Evolutionary conservation across 371 early-diverging fungal species (phyloP), one percentile per base, ranked within the genome.

Genomic region (Lichtheimia hyalospora): DNA sequence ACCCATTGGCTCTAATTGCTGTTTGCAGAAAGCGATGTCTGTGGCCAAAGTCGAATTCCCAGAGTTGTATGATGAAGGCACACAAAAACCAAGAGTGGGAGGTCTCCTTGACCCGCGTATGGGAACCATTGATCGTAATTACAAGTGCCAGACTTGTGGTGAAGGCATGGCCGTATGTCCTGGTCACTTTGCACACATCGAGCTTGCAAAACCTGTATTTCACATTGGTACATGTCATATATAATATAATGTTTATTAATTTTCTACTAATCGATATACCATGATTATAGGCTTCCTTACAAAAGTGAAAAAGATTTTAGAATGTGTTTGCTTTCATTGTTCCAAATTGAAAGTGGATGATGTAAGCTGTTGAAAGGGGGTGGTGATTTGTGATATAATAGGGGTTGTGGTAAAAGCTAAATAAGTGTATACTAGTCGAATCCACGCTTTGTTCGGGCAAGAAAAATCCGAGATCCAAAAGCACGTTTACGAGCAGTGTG

Each of bases 151-250:
- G 68, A 99, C 99, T 7, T 99, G 99, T 78, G 92, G 90, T 50
- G 95, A 95, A 71, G 90, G 91, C 65, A 96, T 95, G 93, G 90
- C 91, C 27, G 94, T 95, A 64, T 99, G 99, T 73, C 93, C 94
- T 18, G 99, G 99, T 34, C 99, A 99, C 75, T 99, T 99, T 89
- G 99, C 97, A 12, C 97, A 99, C 69, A 97, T 99, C 67, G 97
- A 99, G 70, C 87, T 99, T 7, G 94, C 94, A n/a, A 94, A 92
- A 73, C 99, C 99, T 12, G 97, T 99, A 21, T 98, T 89, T 79
- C 99, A 99, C 77, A 84, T 93, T 63, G 89, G 87, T 76, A 86
- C 71, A 41, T 28, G 15, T 34, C 52, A 2, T 43, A 14, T 48
- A 54, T 55, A 20, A 18, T 23, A 23, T 18, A 20, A 5, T 13